Conservation (phyloP, 257 asterid species). For the Salvia miltiorrhiza region DNA sequence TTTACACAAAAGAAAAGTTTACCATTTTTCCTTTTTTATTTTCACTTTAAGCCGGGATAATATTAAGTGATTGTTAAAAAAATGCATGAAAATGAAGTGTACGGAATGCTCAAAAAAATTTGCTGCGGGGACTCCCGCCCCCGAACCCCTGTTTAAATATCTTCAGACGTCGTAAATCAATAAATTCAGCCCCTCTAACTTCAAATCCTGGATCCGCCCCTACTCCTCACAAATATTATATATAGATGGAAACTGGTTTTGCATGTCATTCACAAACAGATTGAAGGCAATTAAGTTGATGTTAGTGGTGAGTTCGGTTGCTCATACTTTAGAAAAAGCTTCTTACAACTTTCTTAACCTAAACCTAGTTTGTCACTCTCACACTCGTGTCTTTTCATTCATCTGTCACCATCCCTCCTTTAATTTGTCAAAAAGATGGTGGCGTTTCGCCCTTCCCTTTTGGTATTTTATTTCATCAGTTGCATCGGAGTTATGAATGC, state of each 20-base stretch:
- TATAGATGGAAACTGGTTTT: conserved; percentile 19
- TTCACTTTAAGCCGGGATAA: too few relatives aligned
- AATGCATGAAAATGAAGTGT: too few relatives aligned
- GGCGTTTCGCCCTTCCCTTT: neutral
- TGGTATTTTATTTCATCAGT: conserved; percentile 18
- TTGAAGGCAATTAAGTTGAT: neutral
- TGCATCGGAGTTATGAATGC: too few relatives aligned
- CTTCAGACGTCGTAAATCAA: too few relatives aligned
- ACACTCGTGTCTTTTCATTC: conserved; percentile 6
- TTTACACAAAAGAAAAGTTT: too few relatives aligned
- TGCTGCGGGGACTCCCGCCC: too few relatives aligned
- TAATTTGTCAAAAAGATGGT: neutral
- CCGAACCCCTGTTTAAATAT: too few relatives aligned
- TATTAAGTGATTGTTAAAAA: too few relatives aligned
- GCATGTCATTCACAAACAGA: conserved; percentile 27
- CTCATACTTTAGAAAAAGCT: neutral
- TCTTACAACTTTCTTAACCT: conserved; percentile 5
- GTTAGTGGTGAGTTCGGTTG: conserved; percentile 27
- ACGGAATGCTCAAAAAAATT: too few relatives aligned
- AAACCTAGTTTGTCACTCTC: neutral
- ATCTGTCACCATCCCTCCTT: conserved; percentile 10
- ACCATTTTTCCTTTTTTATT: too few relatives aligned
- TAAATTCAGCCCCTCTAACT: too few relatives aligned
- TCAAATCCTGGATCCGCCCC: too few relatives aligned
- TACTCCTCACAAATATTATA: neutral